A percentile compares a stretch with the other conserved stretches of the same genome.
Conservation (phyloP, 148 eudicot genomes). For the Polygonum maritimum region DNA sequence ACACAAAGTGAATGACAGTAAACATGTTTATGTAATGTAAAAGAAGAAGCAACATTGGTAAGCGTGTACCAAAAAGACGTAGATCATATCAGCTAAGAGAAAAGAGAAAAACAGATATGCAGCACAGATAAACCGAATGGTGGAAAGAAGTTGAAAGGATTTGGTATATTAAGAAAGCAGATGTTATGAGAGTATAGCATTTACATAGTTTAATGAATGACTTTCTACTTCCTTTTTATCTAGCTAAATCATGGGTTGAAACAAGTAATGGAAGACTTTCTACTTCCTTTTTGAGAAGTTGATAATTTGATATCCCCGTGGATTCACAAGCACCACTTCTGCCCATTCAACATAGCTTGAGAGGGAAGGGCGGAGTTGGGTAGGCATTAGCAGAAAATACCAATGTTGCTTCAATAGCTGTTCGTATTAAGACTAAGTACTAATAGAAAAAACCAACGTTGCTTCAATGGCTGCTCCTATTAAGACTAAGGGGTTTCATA, state of each 20-base stretch:
- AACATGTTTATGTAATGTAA: background rate
- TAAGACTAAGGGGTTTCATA: background rate
- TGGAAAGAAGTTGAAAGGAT: background rate
- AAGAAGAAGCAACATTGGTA: background rate
- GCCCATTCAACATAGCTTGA: background rate
- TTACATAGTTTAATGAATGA: background rate
- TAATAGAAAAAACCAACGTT: background rate
- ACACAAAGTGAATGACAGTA: constrained; percentile 4
- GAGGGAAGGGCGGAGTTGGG: background rate
- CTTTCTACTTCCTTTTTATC: background rate
- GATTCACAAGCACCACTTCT: background rate
- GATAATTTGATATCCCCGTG: background rate
- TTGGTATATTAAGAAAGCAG: background rate
- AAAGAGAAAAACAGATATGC: background rate
- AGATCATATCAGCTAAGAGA: background rate
- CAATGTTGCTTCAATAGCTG: background rate
- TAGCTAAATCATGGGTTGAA: too few species aligned
- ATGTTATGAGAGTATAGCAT: background rate
- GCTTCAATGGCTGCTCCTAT: background rate
- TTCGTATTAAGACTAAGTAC: background rate
- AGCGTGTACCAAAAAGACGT: background rate
- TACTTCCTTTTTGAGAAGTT: background rate
- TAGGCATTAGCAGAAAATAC: background rate
- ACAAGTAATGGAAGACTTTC: background rate
- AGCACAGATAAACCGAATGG: background rate